Evolutionary conservation across 106 monocot genomes (phyloP).

Genomic region (Acanthochlamys bracteata): DNA sequence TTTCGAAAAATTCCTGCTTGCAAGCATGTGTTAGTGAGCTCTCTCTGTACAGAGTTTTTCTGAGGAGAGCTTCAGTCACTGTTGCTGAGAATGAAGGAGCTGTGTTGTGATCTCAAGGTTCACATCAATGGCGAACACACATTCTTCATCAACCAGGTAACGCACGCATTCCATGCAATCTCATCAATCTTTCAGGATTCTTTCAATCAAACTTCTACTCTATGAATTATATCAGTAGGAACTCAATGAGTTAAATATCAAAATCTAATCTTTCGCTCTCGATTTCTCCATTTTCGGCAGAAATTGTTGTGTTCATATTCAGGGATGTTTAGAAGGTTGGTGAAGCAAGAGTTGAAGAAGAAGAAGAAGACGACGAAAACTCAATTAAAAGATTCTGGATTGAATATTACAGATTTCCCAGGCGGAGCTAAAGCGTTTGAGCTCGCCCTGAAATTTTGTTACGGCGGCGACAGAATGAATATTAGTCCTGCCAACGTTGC

Average conservation of each 20-base stretch:
- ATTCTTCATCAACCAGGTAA: constrained; percentile 58
- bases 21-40: too few species aligned
- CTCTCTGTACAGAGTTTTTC: too few species aligned
- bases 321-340: constrained; percentile 43
- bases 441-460: constrained; percentile 56
- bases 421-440: constrained; percentile 58
- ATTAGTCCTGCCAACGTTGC: constrained; percentile 38
- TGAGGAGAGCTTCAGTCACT: background rate
- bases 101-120: constrained; percentile 44
- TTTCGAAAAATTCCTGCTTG: too few species aligned
- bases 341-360: constrained; percentile 31
- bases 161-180: background rate
- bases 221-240: too few species aligned
- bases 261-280: too few species aligned
- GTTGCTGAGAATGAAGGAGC: constrained; percentile 35
- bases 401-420: constrained; percentile 55
- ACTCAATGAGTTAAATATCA: too few species aligned
- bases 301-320: constrained; percentile 43
- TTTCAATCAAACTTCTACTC: too few species aligned
- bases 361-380: constrained; percentile 14
- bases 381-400: background rate
- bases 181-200: background rate
- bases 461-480: constrained; percentile 40
- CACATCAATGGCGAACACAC: constrained; percentile 54
- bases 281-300: constrained; percentile 13